phyloP scores from a whole-genome alignment of 305 asterid genomes.

The Rubia tinctorum region DNA sequence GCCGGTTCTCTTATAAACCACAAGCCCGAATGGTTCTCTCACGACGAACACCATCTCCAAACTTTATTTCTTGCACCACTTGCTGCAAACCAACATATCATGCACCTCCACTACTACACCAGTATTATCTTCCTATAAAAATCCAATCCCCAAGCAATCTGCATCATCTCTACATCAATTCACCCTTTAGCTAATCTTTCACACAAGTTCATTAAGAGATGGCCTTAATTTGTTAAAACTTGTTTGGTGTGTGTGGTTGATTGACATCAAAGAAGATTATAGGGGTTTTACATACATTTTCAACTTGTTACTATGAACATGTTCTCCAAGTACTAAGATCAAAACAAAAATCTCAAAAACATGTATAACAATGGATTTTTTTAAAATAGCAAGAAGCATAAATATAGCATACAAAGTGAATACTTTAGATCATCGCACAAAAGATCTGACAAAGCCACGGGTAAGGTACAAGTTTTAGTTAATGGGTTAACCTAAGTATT shows the following conservation, averaged over 20 bases:
- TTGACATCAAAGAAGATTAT: background rate
- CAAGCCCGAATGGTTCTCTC: too few relatives aligned
- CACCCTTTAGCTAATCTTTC: too few relatives aligned
- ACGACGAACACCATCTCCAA: too few relatives aligned
- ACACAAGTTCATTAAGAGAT: too few relatives aligned
- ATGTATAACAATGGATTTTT: background rate
- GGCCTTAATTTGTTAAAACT: too few relatives aligned
- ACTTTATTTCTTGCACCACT: too few relatives aligned
- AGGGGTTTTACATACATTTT: background rate
- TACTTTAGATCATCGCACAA: background rate
- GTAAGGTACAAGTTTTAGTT: background rate
- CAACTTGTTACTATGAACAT: background rate
- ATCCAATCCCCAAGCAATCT: too few relatives aligned
- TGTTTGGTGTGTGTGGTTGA: background rate
- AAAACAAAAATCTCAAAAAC: background rate
- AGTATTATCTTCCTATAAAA: too few relatives aligned
- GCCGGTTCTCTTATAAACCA: too few relatives aligned
- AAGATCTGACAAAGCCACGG: background rate
- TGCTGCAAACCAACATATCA: too few relatives aligned
- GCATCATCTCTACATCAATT: too few relatives aligned
- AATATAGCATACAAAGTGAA: background rate
- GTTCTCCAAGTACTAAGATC: background rate
- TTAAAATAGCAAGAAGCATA: background rate
- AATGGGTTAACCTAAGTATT: background rate
- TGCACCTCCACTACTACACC: too few relatives aligned